Conservation (phyloP, 768 basidiomycete species). For the Pleurotus ostreatus region DNA sequence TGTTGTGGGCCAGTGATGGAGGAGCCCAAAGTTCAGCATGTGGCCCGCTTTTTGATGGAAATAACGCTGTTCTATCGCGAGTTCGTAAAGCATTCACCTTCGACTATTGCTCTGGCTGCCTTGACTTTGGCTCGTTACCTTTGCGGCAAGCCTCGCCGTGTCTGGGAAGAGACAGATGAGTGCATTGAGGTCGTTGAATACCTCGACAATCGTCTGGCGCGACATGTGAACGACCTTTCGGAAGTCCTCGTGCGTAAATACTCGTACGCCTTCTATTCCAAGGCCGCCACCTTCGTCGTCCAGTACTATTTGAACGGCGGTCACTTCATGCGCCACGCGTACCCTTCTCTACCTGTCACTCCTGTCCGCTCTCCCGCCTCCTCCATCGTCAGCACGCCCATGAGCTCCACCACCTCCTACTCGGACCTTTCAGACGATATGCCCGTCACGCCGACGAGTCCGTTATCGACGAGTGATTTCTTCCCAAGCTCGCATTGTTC, state of each 20-base stretch:
- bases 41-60: slow-evolving; percentile 98
- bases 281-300: slow-evolving; percentile 89
- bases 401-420: slow-evolving; percentile 66
- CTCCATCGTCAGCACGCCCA: slow-evolving; percentile 61
- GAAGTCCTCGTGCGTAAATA: slow-evolving; percentile 98
- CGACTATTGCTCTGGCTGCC: slow-evolving; percentile 85
- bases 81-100: slow-evolving; percentile 82
- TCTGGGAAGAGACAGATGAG: slow-evolving; percentile 83
- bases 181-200: slow-evolving; percentile 80
- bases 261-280: slow-evolving; percentile 94
- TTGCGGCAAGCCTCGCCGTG: slow-evolving; percentile 72
- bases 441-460: slow-evolving; percentile 78
- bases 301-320: slow-evolving; percentile 92
- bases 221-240: slow-evolving; percentile 88
- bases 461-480: slow-evolving; percentile 58
- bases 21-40: slow-evolving; percentile 88
- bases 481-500: slow-evolving; percentile 46
- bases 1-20: slow-evolving; percentile 74
- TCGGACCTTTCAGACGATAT: slow-evolving; percentile 82
- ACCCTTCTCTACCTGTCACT: slow-evolving; percentile 60
- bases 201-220: slow-evolving; percentile 82
- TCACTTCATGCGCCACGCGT: slow-evolving; percentile 52
- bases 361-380: slow-evolving; percentile 54
- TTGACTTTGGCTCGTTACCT: slow-evolving; percentile 86
- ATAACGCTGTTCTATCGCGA: slow-evolving; percentile 98